Base-by-base conservation (phyloP, 1,284 basidiomycete species). In the Fomitopsis schrenkii region DNA sequence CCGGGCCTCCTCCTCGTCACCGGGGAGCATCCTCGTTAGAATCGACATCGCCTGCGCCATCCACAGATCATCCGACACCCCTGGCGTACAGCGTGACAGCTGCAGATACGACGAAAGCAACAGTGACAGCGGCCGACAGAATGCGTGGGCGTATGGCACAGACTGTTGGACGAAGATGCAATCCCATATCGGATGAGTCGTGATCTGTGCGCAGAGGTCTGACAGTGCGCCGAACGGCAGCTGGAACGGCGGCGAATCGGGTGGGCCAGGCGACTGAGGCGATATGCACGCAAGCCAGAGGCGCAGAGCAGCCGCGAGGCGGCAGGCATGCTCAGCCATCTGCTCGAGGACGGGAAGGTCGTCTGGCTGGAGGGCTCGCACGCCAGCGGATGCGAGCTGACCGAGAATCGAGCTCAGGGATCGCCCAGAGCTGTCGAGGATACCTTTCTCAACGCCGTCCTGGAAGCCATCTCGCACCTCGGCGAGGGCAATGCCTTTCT, bases 221-320 rank as follows among this genome's bases (percentile, higher is more conserved):
- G 86, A 85, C 28, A 90, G 75, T 9, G 75, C 72, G 5, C 77
- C 65, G 64, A 87, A 83, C 0, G 88, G 88, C 9, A 91, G 76
- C 0, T 67, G 59, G 67, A 88, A 86, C 0, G 84, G 84, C 8
- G 84, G 83, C 1, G 75, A 64, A 3, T 72, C 64, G 14, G 79
- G 67, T 2, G 76, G 69, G 9, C 67, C 71, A 36, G 75, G 68
- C 8, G 72, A 53, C 28, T 76, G 72, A 0, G 79, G 74, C 2
- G 86, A 80, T 7, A 84, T 67, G 66, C 85, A 88, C 1, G 85
- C 79, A 1, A 90, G 68, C 82, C 85, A 88, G 2, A 91, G 73
- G 3, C 86, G 82, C n/a, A 88, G 77, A 0, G 74, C 80, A 8
- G 83, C 77, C 2, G 76, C 72, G 42, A 90, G 68, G 5, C 79